Base-by-base conservation (phyloP, 805 yeast species). In the Cyberlindnera veronae region DNA sequence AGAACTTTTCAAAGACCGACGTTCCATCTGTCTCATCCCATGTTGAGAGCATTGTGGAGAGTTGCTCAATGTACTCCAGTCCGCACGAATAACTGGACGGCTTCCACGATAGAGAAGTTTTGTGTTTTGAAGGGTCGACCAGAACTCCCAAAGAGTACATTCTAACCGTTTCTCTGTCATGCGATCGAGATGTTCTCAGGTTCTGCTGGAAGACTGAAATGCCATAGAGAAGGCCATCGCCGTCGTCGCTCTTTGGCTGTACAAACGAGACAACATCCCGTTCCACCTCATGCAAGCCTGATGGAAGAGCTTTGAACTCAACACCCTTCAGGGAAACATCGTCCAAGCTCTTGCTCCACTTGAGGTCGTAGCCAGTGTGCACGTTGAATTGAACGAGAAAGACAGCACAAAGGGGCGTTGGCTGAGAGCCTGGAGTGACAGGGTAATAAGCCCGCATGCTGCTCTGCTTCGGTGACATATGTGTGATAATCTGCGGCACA, bases 111-210 rank as follows among this genome's bases (percentile, higher is more conserved):
- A 49, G 38, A 23, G 53, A 38, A 13, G 55, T 37, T 20, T 36
- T 37, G 32, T 36, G 44, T 41, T 32, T 56, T 29, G 28, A 51
- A 9, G 74, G 74, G 42, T 77, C 79, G 14, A 77, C 65, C 16
- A 82, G 59, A 1, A 82, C 60, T 0, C 89, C 90, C 9, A 84
- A 55, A 2, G 89, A 76, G 52, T 69, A 83, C 79, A 84, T 75
- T 47, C 69, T 69, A 20, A 81, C 76, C 26, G 71, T 57, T 8
- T 55, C 58, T 42, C 80, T 58, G 42, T 72, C 71, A 6, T 34
- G 43, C 3, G 39, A 39, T 28, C 36, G 33, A 19, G 63, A 45
- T 8, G 55, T 62, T 15, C 51, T 54, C 12, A 63, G 52, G 45
- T 72, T 72, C 42, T 74, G 82, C 36, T 64, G 66, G 51, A 66